Evolutionary conservation across 257 asterid species (phyloP).

Genomic region (Fraxinus anomala): DNA sequence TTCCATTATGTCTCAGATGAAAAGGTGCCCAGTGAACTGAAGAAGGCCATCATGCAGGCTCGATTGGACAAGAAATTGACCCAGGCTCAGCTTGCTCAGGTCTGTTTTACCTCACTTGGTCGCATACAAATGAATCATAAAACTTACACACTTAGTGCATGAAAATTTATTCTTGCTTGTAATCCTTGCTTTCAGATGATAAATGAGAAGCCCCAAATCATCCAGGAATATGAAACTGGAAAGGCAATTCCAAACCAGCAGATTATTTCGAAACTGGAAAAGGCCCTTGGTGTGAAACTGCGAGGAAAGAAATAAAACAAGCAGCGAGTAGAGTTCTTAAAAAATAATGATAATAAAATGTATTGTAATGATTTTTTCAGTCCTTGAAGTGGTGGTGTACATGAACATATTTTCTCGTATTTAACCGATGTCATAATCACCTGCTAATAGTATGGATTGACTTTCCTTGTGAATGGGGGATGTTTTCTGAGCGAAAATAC

Average conservation of each 20-base stretch:
- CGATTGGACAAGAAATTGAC: conserved; percentile 86
- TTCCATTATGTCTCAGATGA: conserved; percentile 45
- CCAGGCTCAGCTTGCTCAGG: conserved; percentile 93
- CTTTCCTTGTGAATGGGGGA: conserved; percentile 32
- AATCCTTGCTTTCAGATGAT: conserved; percentile 50
- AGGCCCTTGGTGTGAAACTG: conserved; percentile 55
- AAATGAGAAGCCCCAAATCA: conserved; percentile 59
- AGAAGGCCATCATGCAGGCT: conserved; percentile 83
- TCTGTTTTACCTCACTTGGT: conserved; percentile 18
- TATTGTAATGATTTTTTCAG: conserved; percentile 21
- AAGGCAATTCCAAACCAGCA: conserved; percentile 63
- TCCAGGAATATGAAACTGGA: conserved; percentile 66
- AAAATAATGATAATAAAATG: neutral
- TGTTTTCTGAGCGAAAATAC: conserved; percentile 11
- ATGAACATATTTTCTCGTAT: conserved; percentile 29
- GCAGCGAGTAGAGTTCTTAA: neutral
- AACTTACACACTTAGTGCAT: neutral
- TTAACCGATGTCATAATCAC: neutral
- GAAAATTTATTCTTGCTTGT: neutral
- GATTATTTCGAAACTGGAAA: conserved; percentile 53
- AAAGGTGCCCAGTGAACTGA: conserved; percentile 83
- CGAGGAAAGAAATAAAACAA: conserved; percentile 52
- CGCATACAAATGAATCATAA: neutral
- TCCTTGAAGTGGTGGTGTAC: conserved; percentile 33
- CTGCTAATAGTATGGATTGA: conserved; percentile 17